Conservation (phyloP, 768 basidiomycete species). For the Stropharia rugosoannulata region DNA sequence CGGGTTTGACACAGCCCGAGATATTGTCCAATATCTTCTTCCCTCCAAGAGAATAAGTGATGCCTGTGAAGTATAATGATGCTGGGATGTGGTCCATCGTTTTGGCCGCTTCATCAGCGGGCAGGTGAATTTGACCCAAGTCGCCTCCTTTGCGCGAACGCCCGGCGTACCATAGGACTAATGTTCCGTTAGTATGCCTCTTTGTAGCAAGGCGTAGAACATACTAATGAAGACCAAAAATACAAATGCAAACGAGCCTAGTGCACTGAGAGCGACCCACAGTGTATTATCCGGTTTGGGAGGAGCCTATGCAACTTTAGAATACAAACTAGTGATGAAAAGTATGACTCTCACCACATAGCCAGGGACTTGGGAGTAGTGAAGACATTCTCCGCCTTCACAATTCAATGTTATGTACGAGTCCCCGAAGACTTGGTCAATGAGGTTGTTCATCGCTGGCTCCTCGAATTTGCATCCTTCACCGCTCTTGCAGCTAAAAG, state of each 20-base stretch:
- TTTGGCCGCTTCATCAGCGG: conserved; percentile 77
- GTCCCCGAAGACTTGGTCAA: conserved; percentile 93
- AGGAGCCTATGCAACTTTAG: conserved; percentile 49
- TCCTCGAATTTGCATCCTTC: conserved; percentile 89
- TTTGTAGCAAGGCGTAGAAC: conserved; percentile 6
- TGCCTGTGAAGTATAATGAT: conserved; percentile 83
- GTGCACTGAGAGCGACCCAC: conserved; percentile 85
- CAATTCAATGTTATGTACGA: conserved; percentile 85
- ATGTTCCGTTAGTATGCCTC: not conserved
- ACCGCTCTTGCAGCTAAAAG: conserved; percentile 74
- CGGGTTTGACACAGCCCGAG: conserved; percentile 81
- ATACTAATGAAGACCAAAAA: conserved; percentile 62
- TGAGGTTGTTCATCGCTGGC: conserved; percentile 94
- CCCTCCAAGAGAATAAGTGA: conserved; percentile 74
- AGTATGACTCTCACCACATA: conserved; percentile 17
- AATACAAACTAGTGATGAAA: not conserved
- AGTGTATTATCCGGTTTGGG: conserved; percentile 78
- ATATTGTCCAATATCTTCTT: conserved; percentile 77
- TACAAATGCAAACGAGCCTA: conserved; percentile 74
- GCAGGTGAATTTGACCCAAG: conserved; percentile 72
- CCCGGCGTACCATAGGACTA: conserved; percentile 90
- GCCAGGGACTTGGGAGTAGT: conserved; percentile 85
- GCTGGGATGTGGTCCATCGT: conserved; percentile 96
- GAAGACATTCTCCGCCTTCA: conserved; percentile 89
- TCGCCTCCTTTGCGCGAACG: conserved; percentile 65